Evolutionary conservation across 768 basidiomycete species (phyloP).

Genomic region (Mycena indigotica): DNA sequence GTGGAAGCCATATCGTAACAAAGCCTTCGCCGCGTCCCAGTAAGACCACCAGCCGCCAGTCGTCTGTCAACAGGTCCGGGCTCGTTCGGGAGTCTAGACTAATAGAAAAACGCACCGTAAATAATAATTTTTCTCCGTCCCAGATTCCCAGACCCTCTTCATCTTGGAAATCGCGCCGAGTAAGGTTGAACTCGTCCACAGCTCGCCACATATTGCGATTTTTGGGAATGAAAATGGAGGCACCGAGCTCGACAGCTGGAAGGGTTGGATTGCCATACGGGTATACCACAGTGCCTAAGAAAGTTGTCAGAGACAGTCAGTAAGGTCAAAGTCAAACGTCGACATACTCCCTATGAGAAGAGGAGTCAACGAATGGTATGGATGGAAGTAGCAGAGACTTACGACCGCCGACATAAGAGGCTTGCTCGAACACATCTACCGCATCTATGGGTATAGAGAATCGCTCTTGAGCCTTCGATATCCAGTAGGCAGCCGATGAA

Average conservation of each 20-base stretch:
- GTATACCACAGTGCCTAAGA: slow-evolving; percentile 67
- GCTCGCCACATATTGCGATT: slow-evolving; percentile 78
- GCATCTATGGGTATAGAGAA: slow-evolving; percentile 64
- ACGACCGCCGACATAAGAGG: slow-evolving; percentile 82
- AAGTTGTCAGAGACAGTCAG: too few species aligned
- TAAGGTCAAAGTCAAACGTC: too few species aligned
- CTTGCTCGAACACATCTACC: slow-evolving; percentile 83
- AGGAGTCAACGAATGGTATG: not conserved
- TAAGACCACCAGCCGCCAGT: slow-evolving; percentile 51
- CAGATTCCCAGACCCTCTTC: slow-evolving; percentile 69
- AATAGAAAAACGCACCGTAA: slow-evolving; percentile 49
- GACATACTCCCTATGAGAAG: slow-evolving; percentile 48
- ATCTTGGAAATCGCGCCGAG: slow-evolving; percentile 47
- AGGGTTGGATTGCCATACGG: slow-evolving; percentile 66
- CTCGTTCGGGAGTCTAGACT: too few species aligned
- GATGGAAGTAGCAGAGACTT: slow-evolving; percentile 42
- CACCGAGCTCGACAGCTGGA: slow-evolving; percentile 79
- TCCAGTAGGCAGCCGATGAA: slow-evolving; percentile 82
- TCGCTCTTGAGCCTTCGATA: slow-evolving; percentile 74
- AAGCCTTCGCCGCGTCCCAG: slow-evolving; percentile 73
- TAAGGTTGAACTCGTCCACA: slow-evolving; percentile 76
- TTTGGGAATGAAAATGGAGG: slow-evolving; percentile 78
- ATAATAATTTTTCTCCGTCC: slow-evolving; percentile 76
- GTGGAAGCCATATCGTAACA: slow-evolving; percentile 76
- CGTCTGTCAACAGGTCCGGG: slow-evolving; percentile 8